phyloP scores from a whole-genome alignment of 768 basidiomycete genomes.

The Mycena galopus region DNA sequence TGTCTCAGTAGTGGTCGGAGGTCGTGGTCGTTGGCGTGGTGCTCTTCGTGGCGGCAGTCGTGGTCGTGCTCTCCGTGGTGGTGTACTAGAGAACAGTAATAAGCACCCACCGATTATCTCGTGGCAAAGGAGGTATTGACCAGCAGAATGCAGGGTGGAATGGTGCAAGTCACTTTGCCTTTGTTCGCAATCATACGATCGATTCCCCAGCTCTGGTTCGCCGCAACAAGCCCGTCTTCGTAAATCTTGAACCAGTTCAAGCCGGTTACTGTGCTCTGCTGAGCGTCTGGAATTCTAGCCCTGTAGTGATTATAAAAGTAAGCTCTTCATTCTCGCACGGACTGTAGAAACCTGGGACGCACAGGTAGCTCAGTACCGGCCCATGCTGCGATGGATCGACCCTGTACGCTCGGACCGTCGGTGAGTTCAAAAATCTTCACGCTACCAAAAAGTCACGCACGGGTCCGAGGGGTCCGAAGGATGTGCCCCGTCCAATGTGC shows the following conservation, averaged over 20 bases:
- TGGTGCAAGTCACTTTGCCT: conserved; percentile 55
- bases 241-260: conserved; percentile 62
- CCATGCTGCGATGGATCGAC: conserved; percentile 68
- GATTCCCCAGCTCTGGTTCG: conserved; percentile 52
- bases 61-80: conserved; percentile 27
- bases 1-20: conserved; percentile 34
- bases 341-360: conserved; percentile 31
- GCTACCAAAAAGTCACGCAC: conserved; percentile 28
- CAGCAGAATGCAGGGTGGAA: conserved; percentile 34
- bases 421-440: conserved; percentile 28
- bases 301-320: conserved; percentile 43
- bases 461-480: conserved; percentile 59
- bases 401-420: background rate
- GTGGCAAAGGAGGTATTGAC: conserved; percentile 54
- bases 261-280: conserved; percentile 53
- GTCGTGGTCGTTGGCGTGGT: conserved; percentile 33
- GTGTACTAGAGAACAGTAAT: conserved; percentile 19
- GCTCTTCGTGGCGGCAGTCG: conserved; percentile 28
- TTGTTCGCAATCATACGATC: conserved; percentile 55
- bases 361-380: conserved; percentile 66
- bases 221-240: conserved; percentile 49
- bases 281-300: conserved; percentile 55
- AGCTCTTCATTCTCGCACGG: background rate
- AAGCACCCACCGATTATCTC: conserved; percentile 61
- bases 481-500: conserved; percentile 58